Percentiles rank a stretch among this genome's conserved stretches.
These are phyloP conservation scores for Solanum clarkiae DNA, from an alignment of 257 asterid genomes.

Conservation along the genomic window DNA sequence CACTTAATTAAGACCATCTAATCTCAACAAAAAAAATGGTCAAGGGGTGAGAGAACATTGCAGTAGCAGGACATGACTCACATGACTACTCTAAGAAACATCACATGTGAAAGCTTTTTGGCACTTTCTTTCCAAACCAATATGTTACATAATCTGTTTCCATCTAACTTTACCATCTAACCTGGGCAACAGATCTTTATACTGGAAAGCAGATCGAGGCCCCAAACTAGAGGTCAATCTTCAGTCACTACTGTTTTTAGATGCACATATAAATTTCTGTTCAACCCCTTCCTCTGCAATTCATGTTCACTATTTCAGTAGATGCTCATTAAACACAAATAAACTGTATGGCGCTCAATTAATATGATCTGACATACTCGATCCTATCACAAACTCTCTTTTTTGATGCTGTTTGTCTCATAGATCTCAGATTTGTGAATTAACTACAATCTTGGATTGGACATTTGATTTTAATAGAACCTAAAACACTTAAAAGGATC, in stretches of 20 bases:
- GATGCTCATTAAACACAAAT: not conserved
- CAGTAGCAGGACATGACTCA: not conserved
- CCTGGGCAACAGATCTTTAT: not conserved
- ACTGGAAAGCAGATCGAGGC: not conserved
- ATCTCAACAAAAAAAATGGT: not conserved
- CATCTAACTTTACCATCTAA: not conserved
- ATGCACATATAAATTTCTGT: not conserved
- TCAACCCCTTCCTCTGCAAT: constrained; percentile 24
- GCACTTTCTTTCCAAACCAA: not conserved
- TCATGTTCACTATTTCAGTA: constrained; percentile 13
- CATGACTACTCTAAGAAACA: not conserved
- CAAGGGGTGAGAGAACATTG: not conserved
- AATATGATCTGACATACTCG: not conserved
- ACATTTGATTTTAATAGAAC: not conserved
- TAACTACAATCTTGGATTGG: not conserved
- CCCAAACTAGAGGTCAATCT: not conserved
- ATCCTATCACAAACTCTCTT: not conserved
- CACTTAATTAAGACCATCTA: not conserved
- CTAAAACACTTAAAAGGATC: not conserved
- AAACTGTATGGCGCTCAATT: not conserved
- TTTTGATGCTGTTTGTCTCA: not conserved
- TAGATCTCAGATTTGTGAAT: not conserved
- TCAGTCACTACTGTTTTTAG: constrained; percentile 10
- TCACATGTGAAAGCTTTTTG: not conserved
- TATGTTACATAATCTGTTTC: not conserved